These are phyloP conservation scores for Tetrapyrgos nigripes DNA, from an alignment of 1,284 basidiomycete genomes.

Conservation along the genomic window DNA sequence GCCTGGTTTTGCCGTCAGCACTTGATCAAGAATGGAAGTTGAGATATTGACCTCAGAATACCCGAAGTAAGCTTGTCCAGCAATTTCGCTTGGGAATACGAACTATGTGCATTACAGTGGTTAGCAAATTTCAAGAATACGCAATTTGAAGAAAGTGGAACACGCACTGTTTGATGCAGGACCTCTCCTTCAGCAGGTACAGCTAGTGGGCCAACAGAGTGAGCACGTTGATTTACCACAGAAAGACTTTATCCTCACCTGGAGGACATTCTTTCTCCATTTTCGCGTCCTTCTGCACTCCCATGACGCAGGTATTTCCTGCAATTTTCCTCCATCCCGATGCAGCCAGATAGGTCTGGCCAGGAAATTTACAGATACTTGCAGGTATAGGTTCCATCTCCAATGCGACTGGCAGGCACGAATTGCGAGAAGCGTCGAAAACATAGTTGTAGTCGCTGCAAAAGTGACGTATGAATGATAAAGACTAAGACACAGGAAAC, in stretches of 20 bases:
- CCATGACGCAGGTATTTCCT: conserved; percentile 86
- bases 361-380: conserved; percentile 68
- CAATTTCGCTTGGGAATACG: conserved; percentile 71
- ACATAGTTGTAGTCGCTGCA: conserved; percentile 89
- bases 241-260: conserved; percentile 45
- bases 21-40: neutral
- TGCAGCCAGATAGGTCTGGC: conserved; percentile 82
- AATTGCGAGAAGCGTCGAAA: too few species aligned
- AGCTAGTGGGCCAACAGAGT: conserved; percentile 46
- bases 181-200: conserved; percentile 78
- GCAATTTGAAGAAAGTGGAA: too few species aligned
- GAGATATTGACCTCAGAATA: conserved; percentile 61
- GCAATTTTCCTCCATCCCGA: conserved; percentile 94
- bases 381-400: conserved; percentile 81
- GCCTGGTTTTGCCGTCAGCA: conserved; percentile 52
- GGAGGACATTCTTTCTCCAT: conserved; percentile 79
- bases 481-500: neutral
- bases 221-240: neutral
- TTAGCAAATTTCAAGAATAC: too few species aligned
- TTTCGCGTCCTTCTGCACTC: conserved; percentile 72
- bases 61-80: conserved; percentile 85
- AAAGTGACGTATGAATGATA: neutral
- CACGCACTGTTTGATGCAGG: conserved; percentile 59
- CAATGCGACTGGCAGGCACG: too few species aligned
- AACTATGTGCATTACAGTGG: too few species aligned